phyloP scores from a whole-genome alignment of 1,284 basidiomycete species.

The Ustilago sp. region DNA sequence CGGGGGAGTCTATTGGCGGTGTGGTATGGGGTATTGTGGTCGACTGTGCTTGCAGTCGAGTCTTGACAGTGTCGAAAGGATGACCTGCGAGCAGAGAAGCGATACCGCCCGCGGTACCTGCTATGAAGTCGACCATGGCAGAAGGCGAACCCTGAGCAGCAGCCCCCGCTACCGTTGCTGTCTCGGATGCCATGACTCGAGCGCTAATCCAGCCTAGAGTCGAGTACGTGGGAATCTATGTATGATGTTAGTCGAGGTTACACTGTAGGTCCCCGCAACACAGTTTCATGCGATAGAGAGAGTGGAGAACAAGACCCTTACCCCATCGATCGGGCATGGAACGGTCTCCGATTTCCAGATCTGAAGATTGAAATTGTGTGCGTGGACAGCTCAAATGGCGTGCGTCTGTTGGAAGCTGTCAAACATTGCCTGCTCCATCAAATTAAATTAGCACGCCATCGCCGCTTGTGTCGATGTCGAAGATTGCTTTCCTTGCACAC shows the following conservation, averaged over 20 bases:
- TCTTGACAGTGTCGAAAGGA: constrained; percentile 67
- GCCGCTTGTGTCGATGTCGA: constrained; percentile 1
- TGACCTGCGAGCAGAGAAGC: constrained; percentile 60
- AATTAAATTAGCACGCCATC: constrained; percentile 22
- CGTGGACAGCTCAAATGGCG: constrained; percentile 15
- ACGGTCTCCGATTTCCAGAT: background rate
- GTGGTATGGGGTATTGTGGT: background rate
- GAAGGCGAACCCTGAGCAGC: constrained; percentile 29
- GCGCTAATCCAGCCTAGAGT: background rate
- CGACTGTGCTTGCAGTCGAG: constrained; percentile 56
- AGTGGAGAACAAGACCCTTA: constrained; percentile 4
- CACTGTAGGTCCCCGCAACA: background rate
- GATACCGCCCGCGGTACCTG: constrained; percentile 62
- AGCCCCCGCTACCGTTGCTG: background rate
- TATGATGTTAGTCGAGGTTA: background rate
- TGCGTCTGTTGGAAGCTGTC: constrained; percentile 24
- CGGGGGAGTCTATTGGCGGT: constrained; percentile 10
- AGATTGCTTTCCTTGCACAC: constrained; percentile 5
- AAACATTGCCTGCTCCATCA: constrained; percentile 9
- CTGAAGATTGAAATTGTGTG: constrained; percentile 1
- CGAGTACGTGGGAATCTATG: background rate
- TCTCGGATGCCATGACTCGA: constrained; percentile 1
- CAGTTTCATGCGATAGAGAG: background rate
- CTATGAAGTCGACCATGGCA: constrained; percentile 64
- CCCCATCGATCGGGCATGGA: constrained; percentile 1